phyloP scores from a whole-genome alignment of 2,329 filamentous ascomycete genomes.

The Madurella fahalii region DNA sequence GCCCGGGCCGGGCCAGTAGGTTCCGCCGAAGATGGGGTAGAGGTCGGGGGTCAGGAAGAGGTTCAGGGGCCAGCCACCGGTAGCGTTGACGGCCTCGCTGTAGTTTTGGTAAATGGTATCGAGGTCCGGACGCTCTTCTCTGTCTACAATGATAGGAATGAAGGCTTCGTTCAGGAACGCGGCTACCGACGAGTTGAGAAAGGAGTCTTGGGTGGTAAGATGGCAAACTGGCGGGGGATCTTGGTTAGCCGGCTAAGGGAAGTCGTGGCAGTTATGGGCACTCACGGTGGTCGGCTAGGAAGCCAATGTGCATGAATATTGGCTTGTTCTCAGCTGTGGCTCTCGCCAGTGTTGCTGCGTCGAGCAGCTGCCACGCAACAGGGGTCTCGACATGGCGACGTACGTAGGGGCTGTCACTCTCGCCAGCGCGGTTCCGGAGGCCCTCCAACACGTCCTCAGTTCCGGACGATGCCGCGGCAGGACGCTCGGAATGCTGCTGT shows the following conservation, averaged over 20 bases:
- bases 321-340: constrained; percentile 80
- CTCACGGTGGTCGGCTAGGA: constrained; percentile 91
- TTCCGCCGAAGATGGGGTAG: constrained; percentile 91
- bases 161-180: constrained; percentile 80
- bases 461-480: not conserved
- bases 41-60: constrained; percentile 94
- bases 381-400: constrained; percentile 73
- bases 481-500: not conserved
- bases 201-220: constrained; percentile 90
- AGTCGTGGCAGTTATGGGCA: constrained; percentile 17
- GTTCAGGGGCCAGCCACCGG: constrained; percentile 91
- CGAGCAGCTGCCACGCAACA: constrained; percentile 89
- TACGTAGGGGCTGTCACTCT: constrained; percentile 54
- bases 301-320: constrained; percentile 92
- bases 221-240: constrained; percentile 60
- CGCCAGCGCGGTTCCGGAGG: constrained; percentile 35
- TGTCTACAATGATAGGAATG: constrained; percentile 87
- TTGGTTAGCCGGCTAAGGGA: not conserved
- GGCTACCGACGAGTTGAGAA: constrained; percentile 77
- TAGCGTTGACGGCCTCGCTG: constrained; percentile 85
- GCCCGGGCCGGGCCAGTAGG: constrained; percentile 86
- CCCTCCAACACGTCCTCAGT: not conserved
- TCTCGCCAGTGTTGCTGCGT: constrained; percentile 68
- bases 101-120: constrained; percentile 99
- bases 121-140: constrained; percentile 89